A percentile compares a stretch with the other conserved stretches of the same genome.
phyloP scores from a whole-genome alignment of 768 basidiomycete genomes.

The Mycena latifolia region DNA sequence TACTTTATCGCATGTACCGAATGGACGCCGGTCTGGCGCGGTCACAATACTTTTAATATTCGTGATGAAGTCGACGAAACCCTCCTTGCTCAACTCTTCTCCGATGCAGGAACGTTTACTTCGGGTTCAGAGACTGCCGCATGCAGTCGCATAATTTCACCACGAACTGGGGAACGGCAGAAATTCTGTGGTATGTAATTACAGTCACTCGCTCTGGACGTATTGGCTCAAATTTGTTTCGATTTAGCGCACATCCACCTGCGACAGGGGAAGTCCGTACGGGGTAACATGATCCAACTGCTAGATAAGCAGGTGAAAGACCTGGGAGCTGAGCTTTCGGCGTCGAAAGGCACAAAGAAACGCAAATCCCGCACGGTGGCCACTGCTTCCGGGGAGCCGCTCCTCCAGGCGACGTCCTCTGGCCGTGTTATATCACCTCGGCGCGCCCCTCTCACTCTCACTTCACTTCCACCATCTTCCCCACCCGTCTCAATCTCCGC shows the following conservation, averaged over 20 bases:
- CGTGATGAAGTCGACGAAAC: neutral
- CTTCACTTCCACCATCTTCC: no score
- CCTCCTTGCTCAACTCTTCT: neutral
- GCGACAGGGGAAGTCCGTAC: neutral
- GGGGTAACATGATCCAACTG: neutral
- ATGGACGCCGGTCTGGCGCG: neutral
- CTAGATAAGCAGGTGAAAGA: no score
- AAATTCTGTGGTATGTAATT: conserved; percentile 7
- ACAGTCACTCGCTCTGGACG: neutral
- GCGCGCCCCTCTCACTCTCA: no score
- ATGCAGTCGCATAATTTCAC: conserved; percentile 11
- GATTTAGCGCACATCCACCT: neutral
- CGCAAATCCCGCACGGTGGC: no score
- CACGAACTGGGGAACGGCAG: conserved; percentile 3
- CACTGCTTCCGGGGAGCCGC: no score
- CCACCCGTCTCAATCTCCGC: no score
- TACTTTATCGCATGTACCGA: neutral
- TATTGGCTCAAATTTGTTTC: neutral
- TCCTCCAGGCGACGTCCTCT: no score
- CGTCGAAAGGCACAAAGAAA: no score
- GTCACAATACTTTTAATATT: neutral
- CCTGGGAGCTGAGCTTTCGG: no score
- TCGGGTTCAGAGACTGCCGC: conserved; percentile 2
- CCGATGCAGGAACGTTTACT: neutral
- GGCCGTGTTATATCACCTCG: no score